Base-by-base conservation (phyloP, 352 stramenopile genomes). In the Globisporangium recalcitrans region DNA sequence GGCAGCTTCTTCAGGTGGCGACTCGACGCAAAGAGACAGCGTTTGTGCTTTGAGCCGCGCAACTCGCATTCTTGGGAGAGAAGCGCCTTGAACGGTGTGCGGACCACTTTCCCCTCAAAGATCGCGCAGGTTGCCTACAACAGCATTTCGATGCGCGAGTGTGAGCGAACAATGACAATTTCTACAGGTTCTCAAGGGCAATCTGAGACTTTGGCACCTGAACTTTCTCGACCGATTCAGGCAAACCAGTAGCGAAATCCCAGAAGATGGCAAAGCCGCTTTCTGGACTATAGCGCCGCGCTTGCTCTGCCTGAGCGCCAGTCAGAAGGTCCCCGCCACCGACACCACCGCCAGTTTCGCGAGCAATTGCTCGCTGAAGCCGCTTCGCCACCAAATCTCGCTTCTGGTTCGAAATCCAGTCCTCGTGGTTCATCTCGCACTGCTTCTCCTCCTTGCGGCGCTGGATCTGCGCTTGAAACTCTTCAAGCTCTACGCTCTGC, bases 361-460 rank as follows among this genome's bases (percentile, higher is more conserved):
- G 69, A 19, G 67, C 70, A 11, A 84, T 63, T 26, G 67, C 63
- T 53, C 70, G 78, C 26, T 85, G 68, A 29, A 87, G 59, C 10
- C 76, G 74, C 47, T 70, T 63, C 1, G 65, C 42, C 29, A 85
- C 55, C 21, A 87, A 31, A 16, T 85, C 72, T 60, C 73, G 72
- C 46, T 87, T 87, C 48, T 87, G 76, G n/a, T 62, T 70, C 14
- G 65, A 65, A 16, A 87, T 19, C 76, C 78, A 87, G 13, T 80
- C 62, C 29, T 83, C 67, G 13, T 87, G 70, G 16, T 81, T 74
- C 26, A 62, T 19, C 27, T 80, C 69, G 14, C 75, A 67, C n/a
- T 75, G 74, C 58, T 78, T 80, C 53, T 85, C 76, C 16, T 70
- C 63, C 32, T 66, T 66, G 57, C 76, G 75, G 8, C 67, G 71